Base-by-base conservation (phyloP, 1,139 yeast species). In the Yamadazyma kanchanaburiensis region DNA sequence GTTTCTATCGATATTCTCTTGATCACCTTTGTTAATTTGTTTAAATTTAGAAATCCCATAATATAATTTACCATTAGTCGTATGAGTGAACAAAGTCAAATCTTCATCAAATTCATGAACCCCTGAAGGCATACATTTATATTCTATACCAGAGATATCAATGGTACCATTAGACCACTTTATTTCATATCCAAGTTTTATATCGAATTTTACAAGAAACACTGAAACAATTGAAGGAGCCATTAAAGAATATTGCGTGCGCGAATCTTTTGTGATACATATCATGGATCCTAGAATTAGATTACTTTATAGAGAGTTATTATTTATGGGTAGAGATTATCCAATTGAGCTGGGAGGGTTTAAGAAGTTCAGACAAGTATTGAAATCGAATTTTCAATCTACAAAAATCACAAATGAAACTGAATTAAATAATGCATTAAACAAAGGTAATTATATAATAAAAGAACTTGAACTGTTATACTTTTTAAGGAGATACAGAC, bases 71-170 rank as follows among this genome's bases (percentile, higher is more conserved):
- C n/a, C n/a, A 12, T 43, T 48, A 3, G 55, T 40, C 9, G 39
- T 39, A 31, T 68, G 74, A 27, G 63, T 51, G 27, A 66, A 42
- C 21, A 61, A 42, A 5, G 64, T 54, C 7, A 64, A 53, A 42
- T 85, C 89, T 24, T 63, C 53, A 9, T 55, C 52, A 15, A 64
- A 65, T 23, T 78, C 74, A 49, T 87, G 96, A n/a, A 86, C 66
- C 1, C 96, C 95, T 0, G 94, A 81, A 1, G 96, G 96, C 32
- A 88, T 59, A 9, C 80, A 69, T 43, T 82, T 80, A 55, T 73
- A 86, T 52, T 88, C 96, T 12, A 86, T 46, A 4, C 71, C 72
- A 3, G 48, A 44, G 17, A 64, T 42, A 15, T 50, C 44, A 5
- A 61, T 32, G 6, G 48, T 42, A 1, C 60, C 45, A 29, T 60